Conservation (phyloP, 2,329 filamentous ascomycete species). For the Cercospora brassicicola region DNA sequence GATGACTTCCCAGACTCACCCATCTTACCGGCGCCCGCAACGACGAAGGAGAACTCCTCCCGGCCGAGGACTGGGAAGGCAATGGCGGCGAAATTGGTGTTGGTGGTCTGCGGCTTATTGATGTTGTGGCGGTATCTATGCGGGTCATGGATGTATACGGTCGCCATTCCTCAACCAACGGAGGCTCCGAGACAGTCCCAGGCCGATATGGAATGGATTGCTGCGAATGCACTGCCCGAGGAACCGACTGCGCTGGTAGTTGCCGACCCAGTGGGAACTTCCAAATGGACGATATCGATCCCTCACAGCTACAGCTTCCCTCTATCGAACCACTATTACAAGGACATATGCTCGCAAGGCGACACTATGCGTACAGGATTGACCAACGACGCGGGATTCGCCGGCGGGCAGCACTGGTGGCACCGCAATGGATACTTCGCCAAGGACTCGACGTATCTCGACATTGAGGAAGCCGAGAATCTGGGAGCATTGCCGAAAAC, state of each 20-base stretch:
- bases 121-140: slow-evolving; percentile 23
- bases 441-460: slow-evolving; percentile 68
- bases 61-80: slow-evolving; percentile 19
- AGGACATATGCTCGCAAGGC: slow-evolving; percentile 63
- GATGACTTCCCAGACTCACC: slow-evolving; percentile 26
- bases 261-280: slow-evolving; percentile 62
- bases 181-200: slow-evolving; percentile 35
- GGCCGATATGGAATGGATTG: slow-evolving; percentile 62
- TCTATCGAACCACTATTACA: slow-evolving; percentile 64
- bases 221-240: slow-evolving; percentile 64
- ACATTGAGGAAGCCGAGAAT: slow-evolving; percentile 69
- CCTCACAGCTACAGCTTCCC: slow-evolving; percentile 68
- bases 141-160: slow-evolving; percentile 15
- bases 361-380: slow-evolving; percentile 46
- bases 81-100: slow-evolving; percentile 18
- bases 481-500: slow-evolving; percentile 56
- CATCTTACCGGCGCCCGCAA: slow-evolving; percentile 28
- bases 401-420: slow-evolving; percentile 44
- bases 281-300: slow-evolving; percentile 80
- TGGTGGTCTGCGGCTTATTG: slow-evolving; percentile 20
- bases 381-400: slow-evolving; percentile 9
- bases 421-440: slow-evolving; percentile 58
- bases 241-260: slow-evolving; percentile 72
- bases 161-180: not conserved
- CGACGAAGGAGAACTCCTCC: slow-evolving; percentile 26